Evolutionary conservation across 116 monocot genomes (phyloP), one percentile per base, ranked within the genome.

Genomic region (Thalassia testudinum): DNA sequence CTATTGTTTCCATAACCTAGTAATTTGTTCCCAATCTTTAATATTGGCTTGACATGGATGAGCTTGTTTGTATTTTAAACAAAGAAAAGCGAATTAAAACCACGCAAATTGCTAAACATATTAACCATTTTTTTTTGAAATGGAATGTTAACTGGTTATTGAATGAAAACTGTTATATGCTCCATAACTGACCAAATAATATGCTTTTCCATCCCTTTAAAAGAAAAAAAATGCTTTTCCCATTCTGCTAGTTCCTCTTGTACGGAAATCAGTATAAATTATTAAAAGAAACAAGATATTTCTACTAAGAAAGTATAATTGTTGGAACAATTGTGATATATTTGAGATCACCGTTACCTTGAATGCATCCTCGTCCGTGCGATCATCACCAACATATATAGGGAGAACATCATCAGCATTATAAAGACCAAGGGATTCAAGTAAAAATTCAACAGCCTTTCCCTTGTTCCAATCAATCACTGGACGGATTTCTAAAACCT

Each of bases 361-460:
- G 62, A 95, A 95, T 23, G 95, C 95, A 74, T 95, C 95, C 54
- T 95, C 95, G 42, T 95, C 95, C 10, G 88, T 95, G 26, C 79
- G 73, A 62, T 95, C 95, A 62, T 95, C 95, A 5, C 95, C 95
- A 42, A 95, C 53, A 53, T 88, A 88, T 47, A 97, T 85, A 16
- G 95, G 79, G 52, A 97, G 79, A 15, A 97, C 95, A 58, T 85
- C 75, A 56, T 81, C 75, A 13, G 69, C 64, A 29, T 82, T 48
- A 40, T 40, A 63, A 30, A 85, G 72, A 11, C 49, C 81, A 26
- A 95, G 77, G 17, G 95, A 88, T 50, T 95, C 88, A 27, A 95
- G 85, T 63, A 95, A 60, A 77, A 95, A 95, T 26, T 95, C 85
- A 23, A 95, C 95, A 42, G 95, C 88, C 59, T 88, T 95, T 15